Evolutionary conservation across 257 asterid species (phyloP), one percentile per base, ranked within the genome.

Genomic region (Solanum etuberosum): DNA sequence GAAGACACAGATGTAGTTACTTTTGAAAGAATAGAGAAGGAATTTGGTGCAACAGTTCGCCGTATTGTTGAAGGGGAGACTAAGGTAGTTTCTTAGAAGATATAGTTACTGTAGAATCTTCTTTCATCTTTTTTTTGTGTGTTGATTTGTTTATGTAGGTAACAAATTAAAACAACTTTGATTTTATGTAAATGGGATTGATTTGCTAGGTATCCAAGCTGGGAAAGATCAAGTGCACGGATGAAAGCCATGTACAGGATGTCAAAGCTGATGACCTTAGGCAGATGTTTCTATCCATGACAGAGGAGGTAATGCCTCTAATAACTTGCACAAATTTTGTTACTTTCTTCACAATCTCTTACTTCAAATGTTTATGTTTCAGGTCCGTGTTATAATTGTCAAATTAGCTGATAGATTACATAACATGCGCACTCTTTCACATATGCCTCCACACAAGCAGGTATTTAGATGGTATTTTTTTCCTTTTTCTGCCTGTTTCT

Each of bases 371-470:
- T 3, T 73, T 83, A 84, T 90, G 76, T 87, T 85, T 89, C 92
- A 95, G 99, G 99, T 96, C 84, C 99, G 99, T 43, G 97, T 96
- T 88, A 96, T 96, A 87, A 96, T 96, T 86, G 99, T 96, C 84
- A 96, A 95, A 89, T 92, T 96, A 90, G 99, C 99, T 70, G 99
- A 96, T 88, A 92, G 99, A 92, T 91, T 96, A 85, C 99, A 96
- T 90, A 96, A 96, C 93, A 96, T 96, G 99, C 94, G 98, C 83
- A 96, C 99, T 82, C 98, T 96, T 89, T 90, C 97, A 48, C 98
- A 96, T 93, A 96, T 96, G 99, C 99, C 98, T 92, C 97, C 98
- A 59, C 97, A 96, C 90, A 96, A 96, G 92, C 98, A 96, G 98
- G 99, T 95, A 38, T 16, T 78, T 90, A 4, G 3, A 42, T 80